Base-by-base conservation (phyloP, 108 stramenopile genomes). In the Nitzschia sp. region DNA sequence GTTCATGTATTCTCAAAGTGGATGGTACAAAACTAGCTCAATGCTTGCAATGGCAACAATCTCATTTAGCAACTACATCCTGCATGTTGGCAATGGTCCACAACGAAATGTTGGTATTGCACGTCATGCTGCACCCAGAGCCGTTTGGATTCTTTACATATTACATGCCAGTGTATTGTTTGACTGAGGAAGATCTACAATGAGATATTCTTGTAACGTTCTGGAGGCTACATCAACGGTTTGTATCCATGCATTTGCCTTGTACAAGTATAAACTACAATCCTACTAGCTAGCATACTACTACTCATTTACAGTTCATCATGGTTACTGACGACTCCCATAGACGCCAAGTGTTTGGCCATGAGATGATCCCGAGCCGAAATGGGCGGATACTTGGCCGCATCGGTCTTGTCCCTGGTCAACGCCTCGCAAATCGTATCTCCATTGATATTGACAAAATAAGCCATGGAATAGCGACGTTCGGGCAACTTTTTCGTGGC, bases 21-120 rank as follows among this genome's bases (percentile, higher is more conserved):
- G 94, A 95, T 72, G 84, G 88, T 35, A 75, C 83, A 36, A 95
- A 92, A 64, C 58, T 95, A 17, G 65, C 69, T 38, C 70, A 87
- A 6, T 82, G 85, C 30, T 73, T 95, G 62, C 94, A 92, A 71
- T 95, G 94, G 94, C 93, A 94, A 55, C 70, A 61, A 34, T 66
- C 54, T n/a, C 54, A 71, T 4, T 36, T 77, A 18, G 73, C 72
- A 8, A 87, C 89, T 0, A 68, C 77, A n/a, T 83, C 83, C 2
- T 87, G 87, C 48, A 66, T 92, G n/a, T 33, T 92, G 13, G 89
- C 89, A 38, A 84, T 92, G 89, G 79, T 90, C 27, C 77, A 86
- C 45, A 87, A 95, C 74, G 90, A 95, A 77, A 88, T 90, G 86
- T 45, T 95, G 69, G 85, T 91, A 26, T 64, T 95, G 21, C 90